Base-by-base conservation (phyloP, 352 stramenopile species). In the Phytophthora sansomeana region DNA sequence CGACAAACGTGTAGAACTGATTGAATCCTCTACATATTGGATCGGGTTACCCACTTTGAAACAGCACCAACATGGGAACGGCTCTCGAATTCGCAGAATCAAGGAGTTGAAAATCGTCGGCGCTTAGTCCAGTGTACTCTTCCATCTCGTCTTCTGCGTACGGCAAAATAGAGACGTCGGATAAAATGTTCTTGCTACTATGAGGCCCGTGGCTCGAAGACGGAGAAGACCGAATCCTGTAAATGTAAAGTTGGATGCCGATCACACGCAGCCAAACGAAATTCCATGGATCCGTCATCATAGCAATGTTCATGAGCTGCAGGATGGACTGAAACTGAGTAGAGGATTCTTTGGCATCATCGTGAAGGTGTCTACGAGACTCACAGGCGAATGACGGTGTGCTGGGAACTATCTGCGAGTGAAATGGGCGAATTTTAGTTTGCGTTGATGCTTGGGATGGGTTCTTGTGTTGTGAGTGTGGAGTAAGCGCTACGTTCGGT, bases 261-360 rank as follows among this genome's bases (percentile, higher is more conserved):
- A 78, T 17, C 30, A 80, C 29, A 4, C 61, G 53, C 2, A 82
- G 43, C 7, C 60, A 67, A 5, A 69, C 55, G 51, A 80, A 60
- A 42, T 68, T 77, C 68, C 58, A 78, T 41, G 74, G 72, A 21
- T 83, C 74, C 21, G 68, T 83, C 72, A 83, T 80, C 74, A 80
- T 83, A 10, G 72, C 66, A 29, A 78, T 67, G 33, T 83, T 83
- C 63, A 83, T 77, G 19, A 83, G 60, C 28, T 72, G 60, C 16
- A 78, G 42, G 19, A 72, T 48, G 14, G 75, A 78, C 17, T 63
- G 63, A 21, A 59, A 63, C 24, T 75, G 69, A 1, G 36, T 30
- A 0, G 63, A 74, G 10, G 60, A 46, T 17, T 51, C 29, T 26
- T 24, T 24, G 21, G 30, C 29, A 2, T 54, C 50, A 7, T 32